Percentiles rank a stretch among this genome's conserved stretches.
Conservation (phyloP, 305 asterid species). For the Withania somnifera region DNA sequence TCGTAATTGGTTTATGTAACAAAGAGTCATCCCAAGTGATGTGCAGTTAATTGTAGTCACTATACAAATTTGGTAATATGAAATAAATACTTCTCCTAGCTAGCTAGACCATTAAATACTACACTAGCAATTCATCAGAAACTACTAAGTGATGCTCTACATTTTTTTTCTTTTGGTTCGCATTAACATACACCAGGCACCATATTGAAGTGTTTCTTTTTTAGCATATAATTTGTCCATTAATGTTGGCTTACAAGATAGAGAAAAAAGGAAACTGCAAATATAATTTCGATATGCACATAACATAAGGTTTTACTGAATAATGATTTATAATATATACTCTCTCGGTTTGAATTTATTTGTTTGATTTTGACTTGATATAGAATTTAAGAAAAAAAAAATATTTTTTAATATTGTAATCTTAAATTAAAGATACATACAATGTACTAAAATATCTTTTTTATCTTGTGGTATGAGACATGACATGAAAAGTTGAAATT, state of each 20-base stretch:
- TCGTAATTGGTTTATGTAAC: not conserved
- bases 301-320: too few species aligned
- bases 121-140: not conserved
- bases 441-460: too few species aligned
- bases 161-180: not conserved
- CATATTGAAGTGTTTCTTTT: not conserved
- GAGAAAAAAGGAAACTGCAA: too few species aligned
- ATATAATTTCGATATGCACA: too few species aligned
- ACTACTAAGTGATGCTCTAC: not conserved
- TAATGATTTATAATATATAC: too few species aligned
- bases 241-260: not conserved
- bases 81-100: not conserved
- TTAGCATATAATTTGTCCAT: not conserved
- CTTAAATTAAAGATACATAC: too few species aligned
- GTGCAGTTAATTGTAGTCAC: not conserved
- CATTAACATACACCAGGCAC: not conserved
- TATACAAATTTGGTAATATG: not conserved
- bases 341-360: too few species aligned
- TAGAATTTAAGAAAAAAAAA: too few species aligned
- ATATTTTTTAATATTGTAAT: too few species aligned
- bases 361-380: too few species aligned
- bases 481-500: too few species aligned
- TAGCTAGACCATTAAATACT: not conserved
- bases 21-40: not conserved
- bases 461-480: too few species aligned